Evolutionary conservation across 805 yeast species (phyloP).

Genomic region (Danielia oregonensis): DNA sequence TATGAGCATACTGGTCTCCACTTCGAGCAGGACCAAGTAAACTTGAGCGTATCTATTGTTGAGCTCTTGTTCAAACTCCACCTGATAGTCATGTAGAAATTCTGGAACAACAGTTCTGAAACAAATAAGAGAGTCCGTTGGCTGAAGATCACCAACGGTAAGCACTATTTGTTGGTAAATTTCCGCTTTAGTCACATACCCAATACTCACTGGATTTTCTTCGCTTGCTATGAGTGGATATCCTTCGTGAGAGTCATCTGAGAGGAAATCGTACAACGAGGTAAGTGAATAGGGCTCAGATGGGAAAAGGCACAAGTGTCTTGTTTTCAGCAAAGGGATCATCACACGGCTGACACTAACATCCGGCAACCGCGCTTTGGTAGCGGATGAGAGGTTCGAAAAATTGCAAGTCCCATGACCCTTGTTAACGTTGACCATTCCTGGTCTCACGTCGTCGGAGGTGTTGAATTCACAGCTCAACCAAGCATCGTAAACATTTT

Average conservation of each 20-base stretch:
- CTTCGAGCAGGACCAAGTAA: constrained; percentile 5
- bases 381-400: constrained; percentile 23
- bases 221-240: constrained; percentile 33
- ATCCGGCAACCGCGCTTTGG: constrained; percentile 33
- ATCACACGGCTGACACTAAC: constrained; percentile 23
- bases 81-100: constrained; percentile 2
- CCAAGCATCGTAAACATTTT: constrained; percentile 61
- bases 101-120: constrained; percentile 10
- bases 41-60: constrained; percentile 2
- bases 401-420: constrained; percentile 37
- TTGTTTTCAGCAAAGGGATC: constrained; percentile 27
- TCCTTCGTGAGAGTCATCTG: constrained; percentile 39
- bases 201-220: constrained; percentile 25
- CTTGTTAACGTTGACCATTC: constrained; percentile 29
- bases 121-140: constrained; percentile 9
- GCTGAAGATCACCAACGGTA: constrained; percentile 12
- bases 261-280: constrained; percentile 17
- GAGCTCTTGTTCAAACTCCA: constrained; percentile 5
- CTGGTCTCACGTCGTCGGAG: not conserved
- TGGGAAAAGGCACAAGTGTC: constrained; percentile 28
- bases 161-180: constrained; percentile 14
- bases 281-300: constrained; percentile 21
- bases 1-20: constrained; percentile 18
- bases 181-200: constrained; percentile 32
- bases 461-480: constrained; percentile 28